Base-by-base conservation (phyloP, 225 moss, liverwort and hornwort genomes). In the Anthoceros angustus region DNA sequence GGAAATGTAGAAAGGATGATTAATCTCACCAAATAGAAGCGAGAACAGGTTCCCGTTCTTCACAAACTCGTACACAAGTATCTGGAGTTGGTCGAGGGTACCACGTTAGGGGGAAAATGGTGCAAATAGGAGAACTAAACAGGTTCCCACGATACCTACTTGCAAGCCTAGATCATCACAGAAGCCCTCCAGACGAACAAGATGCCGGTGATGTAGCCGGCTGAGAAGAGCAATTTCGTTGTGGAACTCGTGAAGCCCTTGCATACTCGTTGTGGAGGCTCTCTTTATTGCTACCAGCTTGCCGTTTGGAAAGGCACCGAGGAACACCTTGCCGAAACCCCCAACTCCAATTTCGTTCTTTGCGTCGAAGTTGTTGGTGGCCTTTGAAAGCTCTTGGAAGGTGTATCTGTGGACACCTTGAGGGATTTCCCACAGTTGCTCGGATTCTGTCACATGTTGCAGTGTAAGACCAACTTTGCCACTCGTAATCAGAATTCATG, bases 11-110 rank as follows among this genome's bases (percentile, higher is more conserved):
- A 65, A 41, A 41, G 25, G 10, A 43, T 0, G 20, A 6, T 12
- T 10, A 39, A 69, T 69, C 82, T 77, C 69, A 83, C 83, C 75
- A 40, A 73, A 72, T 20, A 83, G 73, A 20, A 74, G 80, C 66
- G 80, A 77, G 66, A 68, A 4, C 62, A 83, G 49, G 72, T 83
- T 83, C 0, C 83, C 83, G 42, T 83, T 83, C 75, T 69, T 77
- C 80, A 83, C 80, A 45, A 75, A 83, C 70, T 83, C 83, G 10
- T 83, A 83, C 12, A 83, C 83, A n/a, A 83, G 69, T 48, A 83
- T 83, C 70, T 83, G 77, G 25, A 65, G n/a, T 55, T 18, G 55
- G 55, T 48, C 8, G 4, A 4, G 18, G 55, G 23, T 15, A 1
- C 55, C 55, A 55, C 18, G 18, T 15, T 15, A 55, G 8, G 4